A percentile compares a stretch with the other conserved stretches of the same genome.
Evolutionary conservation across 495 filamentous ascomycete genomes (phyloP).

Genomic region (Trichoderma asperelloides): DNA sequence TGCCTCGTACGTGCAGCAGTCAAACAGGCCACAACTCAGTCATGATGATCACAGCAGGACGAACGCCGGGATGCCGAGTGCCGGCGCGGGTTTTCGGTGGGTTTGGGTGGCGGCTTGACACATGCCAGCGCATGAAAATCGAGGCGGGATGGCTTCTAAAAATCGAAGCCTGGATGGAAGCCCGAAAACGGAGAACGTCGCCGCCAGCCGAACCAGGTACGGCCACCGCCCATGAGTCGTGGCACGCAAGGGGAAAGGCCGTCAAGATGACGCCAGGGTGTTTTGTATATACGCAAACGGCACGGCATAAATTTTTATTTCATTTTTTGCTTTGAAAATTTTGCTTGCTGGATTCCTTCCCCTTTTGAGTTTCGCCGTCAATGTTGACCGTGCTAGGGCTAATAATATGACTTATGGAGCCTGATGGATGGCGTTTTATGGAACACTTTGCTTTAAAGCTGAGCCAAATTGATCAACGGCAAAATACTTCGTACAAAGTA

Average conservation of each 20-base stretch:
- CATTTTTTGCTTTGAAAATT: not conserved
- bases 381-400: not conserved
- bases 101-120: not conserved
- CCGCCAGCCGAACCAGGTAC: not conserved
- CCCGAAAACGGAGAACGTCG: constrained; percentile 6
- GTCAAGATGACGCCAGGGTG: constrained; percentile 1
- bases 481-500: not conserved
- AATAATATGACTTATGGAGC: not conserved
- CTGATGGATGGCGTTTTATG: not conserved
- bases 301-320: not conserved
- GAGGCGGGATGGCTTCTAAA: not conserved
- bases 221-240: not conserved
- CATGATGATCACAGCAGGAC: not conserved
- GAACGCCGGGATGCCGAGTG: not conserved
- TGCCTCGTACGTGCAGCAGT: not conserved
- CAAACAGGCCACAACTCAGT: not conserved
- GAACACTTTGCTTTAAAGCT: not conserved
- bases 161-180: constrained; percentile 1
- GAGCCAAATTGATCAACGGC: too few relatives aligned
- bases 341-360: not conserved
- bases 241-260: not conserved
- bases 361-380: not conserved
- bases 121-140: not conserved
- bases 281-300: not conserved
- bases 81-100: not conserved